Base-by-base conservation (phyloP, 140 eudicot species). In the Stevia rebaudiana region DNA sequence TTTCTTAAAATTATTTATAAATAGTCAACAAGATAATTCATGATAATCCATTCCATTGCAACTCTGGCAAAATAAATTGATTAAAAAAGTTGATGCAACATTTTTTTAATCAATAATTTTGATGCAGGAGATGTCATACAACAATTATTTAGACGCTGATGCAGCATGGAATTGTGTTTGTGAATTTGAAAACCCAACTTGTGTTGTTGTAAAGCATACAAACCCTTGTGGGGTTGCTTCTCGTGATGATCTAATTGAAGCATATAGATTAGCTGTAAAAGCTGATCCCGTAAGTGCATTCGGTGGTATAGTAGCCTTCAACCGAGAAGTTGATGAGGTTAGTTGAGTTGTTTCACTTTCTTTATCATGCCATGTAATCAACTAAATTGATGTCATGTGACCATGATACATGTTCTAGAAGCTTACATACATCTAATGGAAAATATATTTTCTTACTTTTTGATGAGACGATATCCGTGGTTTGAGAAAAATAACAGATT, bases 111-210 rank as follows among this genome's bases (percentile, higher is more conserved):
- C 7, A 36, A 13, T 19, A 25, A 1, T 49, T 62, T 60, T 54
- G 61, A 30, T 53, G 74, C 94, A 92, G 99, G 96, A 92, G 47
- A 92, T 92, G 99, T 92, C 99, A 0, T 92, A 92, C 70, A 92
- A 92, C 68, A 92, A 88, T 66, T 88, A 88, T 76, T 74, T 88
- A 48, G 99, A 92, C 68, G 97, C 99, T 44, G 97, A 88, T 78
- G 97, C 99, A 63, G 99, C 97, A 40, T 92, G 95, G 99, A 92
- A 88, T 57, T 92, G 99, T 64, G 97, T 92, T 43, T 88, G 95
- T 46, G 97, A 92, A 63, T 92, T 92, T 53, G 78, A 75, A 21
- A 84, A 80, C 54, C 99, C 99, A 0, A 88, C 97, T 1, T 92
- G 97, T 62, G 99, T 92, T 40, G 84, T 88, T 70, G 97, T 92